Conservation (phyloP, 345 rosid species). For the Pistacia atlantica region DNA sequence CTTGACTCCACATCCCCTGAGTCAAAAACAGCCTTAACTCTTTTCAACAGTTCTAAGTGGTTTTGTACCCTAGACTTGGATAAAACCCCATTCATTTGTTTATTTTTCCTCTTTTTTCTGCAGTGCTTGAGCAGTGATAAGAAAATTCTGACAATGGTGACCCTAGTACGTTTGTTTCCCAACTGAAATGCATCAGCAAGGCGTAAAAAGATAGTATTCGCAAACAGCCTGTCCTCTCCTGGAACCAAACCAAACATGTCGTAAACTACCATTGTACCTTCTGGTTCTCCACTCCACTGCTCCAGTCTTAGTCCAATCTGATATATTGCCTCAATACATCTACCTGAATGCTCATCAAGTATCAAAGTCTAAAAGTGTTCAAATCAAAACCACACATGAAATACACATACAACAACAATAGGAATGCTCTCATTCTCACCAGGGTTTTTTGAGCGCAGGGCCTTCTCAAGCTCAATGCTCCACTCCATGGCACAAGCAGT, state of each 20-base stretch:
- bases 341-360: conserved; percentile 40
- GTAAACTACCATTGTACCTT: conserved; percentile 43
- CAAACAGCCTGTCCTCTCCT: conserved; percentile 81
- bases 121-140: conserved; percentile 39
- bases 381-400: background rate
- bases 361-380: background rate
- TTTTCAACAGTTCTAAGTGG: conserved; percentile 59
- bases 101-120: conserved; percentile 32
- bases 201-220: conserved; percentile 66
- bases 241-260: conserved; percentile 67
- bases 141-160: conserved; percentile 63
- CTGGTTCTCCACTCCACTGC: conserved; percentile 73
- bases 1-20: conserved; percentile 70
- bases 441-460: conserved; percentile 71
- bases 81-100: conserved; percentile 48
- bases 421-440: conserved; percentile 31
- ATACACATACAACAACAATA: background rate
- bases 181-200: conserved; percentile 72
- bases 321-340: conserved; percentile 54
- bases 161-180: conserved; percentile 44
- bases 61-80: conserved; percentile 54
- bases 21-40: conserved; percentile 73
- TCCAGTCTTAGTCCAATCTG: conserved; percentile 56
- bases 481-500: conserved; percentile 88
- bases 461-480: conserved; percentile 94